phyloP scores from a whole-genome alignment of 1,284 basidiomycete genomes.

The Golubevia pallescens region DNA sequence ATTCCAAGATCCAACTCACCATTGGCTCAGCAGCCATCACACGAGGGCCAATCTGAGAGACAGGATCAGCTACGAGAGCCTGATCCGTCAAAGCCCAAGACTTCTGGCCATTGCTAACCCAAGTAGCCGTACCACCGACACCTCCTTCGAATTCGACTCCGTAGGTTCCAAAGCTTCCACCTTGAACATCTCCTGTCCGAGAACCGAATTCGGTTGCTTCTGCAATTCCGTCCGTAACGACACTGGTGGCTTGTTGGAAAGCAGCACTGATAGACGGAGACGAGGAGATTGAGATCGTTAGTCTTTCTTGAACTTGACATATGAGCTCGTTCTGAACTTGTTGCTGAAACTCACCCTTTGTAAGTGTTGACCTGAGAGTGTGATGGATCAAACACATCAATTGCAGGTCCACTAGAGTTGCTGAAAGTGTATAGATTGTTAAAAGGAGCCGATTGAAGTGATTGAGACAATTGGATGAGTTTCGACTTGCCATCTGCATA shows the following conservation, averaged over 20 bases:
- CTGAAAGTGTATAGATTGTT: no score
- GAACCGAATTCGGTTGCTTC: no score
- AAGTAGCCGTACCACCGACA: neutral
- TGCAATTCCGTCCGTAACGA: no score
- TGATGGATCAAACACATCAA: no score
- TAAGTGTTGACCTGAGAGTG: constrained; percentile 33
- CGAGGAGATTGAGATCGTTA: no score
- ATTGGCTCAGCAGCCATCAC: neutral
- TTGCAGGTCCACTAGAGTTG: no score
- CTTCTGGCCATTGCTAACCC: neutral
- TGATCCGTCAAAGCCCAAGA: neutral
- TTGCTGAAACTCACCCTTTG: no score
- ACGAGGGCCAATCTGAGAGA: neutral
- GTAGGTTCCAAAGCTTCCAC: neutral
- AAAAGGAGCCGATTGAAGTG: neutral
- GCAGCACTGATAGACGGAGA: neutral
- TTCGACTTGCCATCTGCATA: neutral
- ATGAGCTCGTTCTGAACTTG: no score
- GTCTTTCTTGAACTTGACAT: no score
- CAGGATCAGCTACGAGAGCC: neutral
- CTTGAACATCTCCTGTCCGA: neutral
- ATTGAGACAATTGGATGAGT: neutral
- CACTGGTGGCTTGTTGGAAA: no score
- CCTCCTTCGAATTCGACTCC: neutral
- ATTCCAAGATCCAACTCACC: no score